phyloP scores from a whole-genome alignment of 225 moss, liverwort and hornwort species.

The Polytrichum formosum region DNA sequence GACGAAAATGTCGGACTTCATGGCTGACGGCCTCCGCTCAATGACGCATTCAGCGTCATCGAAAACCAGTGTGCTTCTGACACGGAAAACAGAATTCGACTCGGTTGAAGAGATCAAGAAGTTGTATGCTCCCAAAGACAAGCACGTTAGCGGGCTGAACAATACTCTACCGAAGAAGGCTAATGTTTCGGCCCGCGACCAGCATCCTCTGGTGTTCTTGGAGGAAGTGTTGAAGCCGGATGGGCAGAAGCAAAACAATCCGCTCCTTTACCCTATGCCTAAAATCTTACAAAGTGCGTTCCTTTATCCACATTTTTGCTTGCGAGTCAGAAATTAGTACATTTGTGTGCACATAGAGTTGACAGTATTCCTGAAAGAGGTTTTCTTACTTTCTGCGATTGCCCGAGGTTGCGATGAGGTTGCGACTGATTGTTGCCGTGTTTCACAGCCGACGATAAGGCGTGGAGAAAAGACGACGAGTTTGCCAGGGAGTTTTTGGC shows the following conservation, averaged over 20 bases:
- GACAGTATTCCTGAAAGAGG: too few relatives aligned
- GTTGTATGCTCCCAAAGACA: slow-evolving; percentile 20
- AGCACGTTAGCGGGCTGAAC: slow-evolving; percentile 14
- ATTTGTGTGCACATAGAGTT: background rate
- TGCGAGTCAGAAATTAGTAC: too few relatives aligned
- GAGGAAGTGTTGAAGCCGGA: slow-evolving; percentile 24
- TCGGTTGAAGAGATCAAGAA: slow-evolving; percentile 19
- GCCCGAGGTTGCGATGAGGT: too few relatives aligned
- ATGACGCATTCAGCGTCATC: background rate
- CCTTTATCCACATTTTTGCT: background rate
- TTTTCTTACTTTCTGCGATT: background rate
- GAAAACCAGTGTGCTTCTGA: background rate
- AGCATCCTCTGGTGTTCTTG: slow-evolving; percentile 24
- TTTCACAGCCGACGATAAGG: slow-evolving; percentile 36
- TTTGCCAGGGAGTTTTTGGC: slow-evolving; percentile 49
- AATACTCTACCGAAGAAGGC: slow-evolving; percentile 6
- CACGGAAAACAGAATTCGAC: slow-evolving; percentile 8
- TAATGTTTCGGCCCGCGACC: background rate
- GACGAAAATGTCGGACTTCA: slow-evolving; percentile 45
- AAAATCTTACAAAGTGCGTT: slow-evolving; percentile 23
- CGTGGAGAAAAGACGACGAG: slow-evolving; percentile 38
- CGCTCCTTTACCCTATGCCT: slow-evolving; percentile 42
- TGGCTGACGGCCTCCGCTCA: slow-evolving; percentile 19
- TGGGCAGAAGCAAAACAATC: slow-evolving; percentile 21
- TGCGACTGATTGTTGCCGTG: background rate